Base-by-base conservation (phyloP, 805 yeast genomes). In the Saturnispora hagleri region DNA sequence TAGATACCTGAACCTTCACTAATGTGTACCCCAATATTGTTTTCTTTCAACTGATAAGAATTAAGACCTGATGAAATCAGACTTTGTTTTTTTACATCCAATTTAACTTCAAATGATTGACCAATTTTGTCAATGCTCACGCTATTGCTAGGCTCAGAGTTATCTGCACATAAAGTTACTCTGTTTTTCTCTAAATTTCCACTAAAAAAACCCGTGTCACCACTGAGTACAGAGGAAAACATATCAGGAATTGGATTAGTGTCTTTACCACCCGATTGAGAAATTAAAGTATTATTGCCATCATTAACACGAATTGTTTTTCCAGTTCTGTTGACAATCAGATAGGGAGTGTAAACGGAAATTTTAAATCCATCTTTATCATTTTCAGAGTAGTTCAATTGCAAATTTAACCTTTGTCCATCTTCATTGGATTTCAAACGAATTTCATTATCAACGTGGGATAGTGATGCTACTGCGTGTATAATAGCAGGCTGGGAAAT, bases 91-190 rank as follows among this genome's bases (percentile, higher is more conserved):
- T 73, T 69, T 1, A 80, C 58, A 36, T 77, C 77, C 4, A 74
- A 71, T 22, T 63, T 66, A 3, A 73, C 67, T 42, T 77, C 96
- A 43, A 77, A 74, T 1, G 81, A 72, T 57, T 89, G 91, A 0
- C 99, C 99, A 51, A 91, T 76, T 3, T 96, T 95, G 62, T 90
- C 97, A 60, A 93, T 81, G 63, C 95, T 83, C 46, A 88, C 71
- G 2, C 88, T 86, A 1, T 72, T 64, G 57, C 96, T 85, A 78
- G 86, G 77, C 6, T 73, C 72, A 0, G 96, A 84, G 51, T 85
- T 86, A 0, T 77, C 85, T 20, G 87, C 73, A 54, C 77, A 75
- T 6, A 90, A 60, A 26, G 75, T 61, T 0, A 90, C 95, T 53
- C 95, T 73, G 59, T 84, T 83, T 42, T 74, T 76, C 27, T 81